Evolutionary conservation across 805 yeast species (phyloP).

Genomic region (Kazachstania bromeliacearum): DNA sequence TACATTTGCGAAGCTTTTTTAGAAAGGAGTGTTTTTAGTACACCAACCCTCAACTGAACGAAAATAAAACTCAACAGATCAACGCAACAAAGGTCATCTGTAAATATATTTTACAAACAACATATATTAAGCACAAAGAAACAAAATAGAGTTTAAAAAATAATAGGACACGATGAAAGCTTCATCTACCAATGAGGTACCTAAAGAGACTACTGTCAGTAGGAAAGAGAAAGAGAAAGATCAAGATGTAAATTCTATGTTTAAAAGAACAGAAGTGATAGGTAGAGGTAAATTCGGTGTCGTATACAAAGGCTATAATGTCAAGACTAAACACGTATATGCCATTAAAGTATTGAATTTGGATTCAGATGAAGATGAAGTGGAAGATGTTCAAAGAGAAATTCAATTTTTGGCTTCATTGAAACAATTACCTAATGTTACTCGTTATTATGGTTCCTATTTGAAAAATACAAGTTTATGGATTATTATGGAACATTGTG

Average conservation of each 20-base stretch:
- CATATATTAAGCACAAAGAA: too few relatives aligned
- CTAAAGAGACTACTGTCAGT: background rate
- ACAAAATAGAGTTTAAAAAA: background rate
- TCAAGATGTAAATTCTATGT: conserved; percentile 33
- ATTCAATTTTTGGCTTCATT: conserved; percentile 76
- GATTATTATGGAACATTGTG: conserved; percentile 96
- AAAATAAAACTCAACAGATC: too few relatives aligned
- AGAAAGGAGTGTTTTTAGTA: too few relatives aligned
- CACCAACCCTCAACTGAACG: too few relatives aligned
- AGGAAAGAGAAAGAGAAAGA: conserved; percentile 4
- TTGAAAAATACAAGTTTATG: conserved; percentile 84
- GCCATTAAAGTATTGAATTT: conserved; percentile 90
- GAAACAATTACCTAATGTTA: conserved; percentile 81
- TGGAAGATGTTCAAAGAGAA: conserved; percentile 88
- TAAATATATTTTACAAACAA: too few relatives aligned
- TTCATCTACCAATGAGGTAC: background rate
- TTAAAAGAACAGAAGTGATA: conserved; percentile 78
- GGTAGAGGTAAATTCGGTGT: conserved; percentile 97
- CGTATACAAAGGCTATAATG: conserved; percentile 78
- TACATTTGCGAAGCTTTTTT: too few relatives aligned
- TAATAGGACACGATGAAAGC: background rate
- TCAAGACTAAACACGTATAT: conserved; percentile 63
- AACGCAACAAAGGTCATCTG: too few relatives aligned
- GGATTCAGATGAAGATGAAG: conserved; percentile 91
- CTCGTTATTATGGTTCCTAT: conserved; percentile 84